These are phyloP conservation scores for Colletotrichum costaricense DNA, from an alignment of 2,329 filamentous ascomycete species.

Conservation along the genomic window DNA sequence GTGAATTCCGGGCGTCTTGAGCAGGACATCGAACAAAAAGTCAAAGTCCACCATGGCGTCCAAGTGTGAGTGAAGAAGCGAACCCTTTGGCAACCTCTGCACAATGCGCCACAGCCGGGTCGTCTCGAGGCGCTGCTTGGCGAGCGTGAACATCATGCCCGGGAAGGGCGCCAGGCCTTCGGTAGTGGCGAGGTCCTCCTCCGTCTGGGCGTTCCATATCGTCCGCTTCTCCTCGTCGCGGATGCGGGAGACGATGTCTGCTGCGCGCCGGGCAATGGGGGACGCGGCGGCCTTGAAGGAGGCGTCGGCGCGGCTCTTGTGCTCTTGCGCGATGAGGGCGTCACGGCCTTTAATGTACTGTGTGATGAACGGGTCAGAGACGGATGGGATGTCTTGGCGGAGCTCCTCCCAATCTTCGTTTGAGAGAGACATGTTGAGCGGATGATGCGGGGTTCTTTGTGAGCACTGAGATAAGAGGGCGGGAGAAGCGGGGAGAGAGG, in stretches of 20 bases:
- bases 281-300: conserved; percentile 77
- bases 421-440: conserved; percentile 51
- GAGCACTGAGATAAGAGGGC: background rate
- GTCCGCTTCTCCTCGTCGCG: conserved; percentile 77
- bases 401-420: conserved; percentile 71
- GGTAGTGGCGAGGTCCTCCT: conserved; percentile 69
- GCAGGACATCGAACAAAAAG: conserved; percentile 74
- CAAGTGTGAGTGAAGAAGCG: conserved; percentile 81
- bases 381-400: conserved; percentile 64
- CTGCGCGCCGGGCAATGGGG: conserved; percentile 77
- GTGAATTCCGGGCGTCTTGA: conserved; percentile 76
- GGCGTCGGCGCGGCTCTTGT: conserved; percentile 79
- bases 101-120: conserved; percentile 85
- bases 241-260: conserved; percentile 78
- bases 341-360: conserved; percentile 83
- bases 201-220: conserved; percentile 77
- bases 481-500: background rate
- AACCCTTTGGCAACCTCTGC: conserved; percentile 83
- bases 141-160: conserved; percentile 86
- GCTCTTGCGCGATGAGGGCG: conserved; percentile 82
- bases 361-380: conserved; percentile 80
- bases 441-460: background rate
- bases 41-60: conserved; percentile 86
- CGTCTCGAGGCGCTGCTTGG: conserved; percentile 79
- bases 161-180: conserved; percentile 72